A percentile compares a stretch with the other conserved stretches of the same genome.
These are phyloP conservation scores for Juglanconis juglandina DNA, from an alignment of 2,329 filamentous ascomycete species.

Conservation along the genomic window DNA sequence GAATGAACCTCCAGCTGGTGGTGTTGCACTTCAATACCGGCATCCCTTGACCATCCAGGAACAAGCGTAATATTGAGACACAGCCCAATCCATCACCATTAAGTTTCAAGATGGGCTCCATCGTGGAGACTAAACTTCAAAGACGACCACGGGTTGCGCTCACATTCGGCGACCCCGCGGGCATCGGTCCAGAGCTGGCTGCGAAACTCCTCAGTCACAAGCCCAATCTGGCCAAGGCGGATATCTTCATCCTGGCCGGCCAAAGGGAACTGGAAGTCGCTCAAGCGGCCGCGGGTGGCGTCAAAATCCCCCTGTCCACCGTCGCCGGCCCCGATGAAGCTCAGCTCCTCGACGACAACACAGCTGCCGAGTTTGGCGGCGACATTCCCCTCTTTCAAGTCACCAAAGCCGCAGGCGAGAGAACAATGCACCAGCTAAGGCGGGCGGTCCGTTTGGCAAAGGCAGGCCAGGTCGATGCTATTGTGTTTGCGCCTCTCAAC, in stretches of 20 bases:
- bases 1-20: too few species aligned
- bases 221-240: slow-evolving; percentile 25
- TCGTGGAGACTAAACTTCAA: too few species aligned
- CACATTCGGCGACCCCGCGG: slow-evolving; percentile 30
- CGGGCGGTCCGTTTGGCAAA: too few species aligned
- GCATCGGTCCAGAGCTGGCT: slow-evolving; percentile 29
- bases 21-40: too few species aligned
- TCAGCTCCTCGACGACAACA: slow-evolving; percentile 27
- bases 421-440: too few species aligned
- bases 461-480: slow-evolving; percentile 1
- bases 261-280: slow-evolving; percentile 25
- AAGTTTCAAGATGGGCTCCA: too few species aligned
- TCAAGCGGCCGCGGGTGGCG: slow-evolving; percentile 21
- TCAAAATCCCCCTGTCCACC: slow-evolving; percentile 17
- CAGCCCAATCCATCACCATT: too few species aligned
- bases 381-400: too few species aligned
- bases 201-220: slow-evolving; percentile 30
- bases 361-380: slow-evolving; percentile 8
- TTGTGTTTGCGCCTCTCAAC: slow-evolving; percentile 32
- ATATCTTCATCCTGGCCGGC: slow-evolving; percentile 25
- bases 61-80: too few species aligned
- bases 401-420: too few species aligned
- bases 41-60: too few species aligned
- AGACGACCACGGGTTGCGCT: slow-evolving; percentile 28
- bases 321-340: slow-evolving; percentile 22